Conservation (phyloP, 2,329 filamentous ascomycete species). For the Penicillium verrucosum region DNA sequence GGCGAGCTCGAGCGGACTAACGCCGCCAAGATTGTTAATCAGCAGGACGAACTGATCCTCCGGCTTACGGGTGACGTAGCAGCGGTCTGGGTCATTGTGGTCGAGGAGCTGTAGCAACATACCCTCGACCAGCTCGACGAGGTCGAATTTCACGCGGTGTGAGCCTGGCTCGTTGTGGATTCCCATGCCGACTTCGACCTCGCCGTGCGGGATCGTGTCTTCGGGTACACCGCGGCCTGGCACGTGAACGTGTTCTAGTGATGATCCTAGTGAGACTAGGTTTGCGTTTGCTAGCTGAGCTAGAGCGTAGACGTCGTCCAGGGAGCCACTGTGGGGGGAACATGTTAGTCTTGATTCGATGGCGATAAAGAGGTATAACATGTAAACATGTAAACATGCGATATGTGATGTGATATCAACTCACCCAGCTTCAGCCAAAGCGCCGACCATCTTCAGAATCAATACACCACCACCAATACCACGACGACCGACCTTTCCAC, state of each 20-base stretch:
- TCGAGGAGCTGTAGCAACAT: conserved; percentile 67
- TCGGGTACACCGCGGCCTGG: conserved; percentile 66
- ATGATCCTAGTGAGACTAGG: conserved; percentile 79
- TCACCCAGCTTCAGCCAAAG: conserved; percentile 69
- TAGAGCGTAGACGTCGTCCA: conserved; percentile 70
- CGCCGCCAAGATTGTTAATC: conserved; percentile 68
- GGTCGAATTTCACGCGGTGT: conserved; percentile 48
- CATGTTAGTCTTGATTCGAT: background rate
- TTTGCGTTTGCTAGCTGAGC: conserved; percentile 71
- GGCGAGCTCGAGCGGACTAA: conserved; percentile 64
- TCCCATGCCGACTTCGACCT: conserved; percentile 69
- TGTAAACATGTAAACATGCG: conserved; percentile 20
- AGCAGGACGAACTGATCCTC: conserved; percentile 61
- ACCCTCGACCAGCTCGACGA: conserved; percentile 52
- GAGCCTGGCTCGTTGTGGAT: conserved; percentile 66
- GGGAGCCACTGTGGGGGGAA: conserved; percentile 38
- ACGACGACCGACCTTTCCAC: conserved; percentile 87
- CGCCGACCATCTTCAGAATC: conserved; percentile 86
- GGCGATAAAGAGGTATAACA: background rate
- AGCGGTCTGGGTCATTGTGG: conserved; percentile 60
- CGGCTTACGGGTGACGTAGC: conserved; percentile 57
- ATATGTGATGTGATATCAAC: background rate
- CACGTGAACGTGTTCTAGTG: conserved; percentile 87
- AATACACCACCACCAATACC: conserved; percentile 90
- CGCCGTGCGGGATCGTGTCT: conserved; percentile 50